A percentile compares a stretch with the other conserved stretches of the same genome.
phyloP scores from a whole-genome alignment of 495 filamentous ascomycete genomes.

The Aspergillus heteromorphus region DNA sequence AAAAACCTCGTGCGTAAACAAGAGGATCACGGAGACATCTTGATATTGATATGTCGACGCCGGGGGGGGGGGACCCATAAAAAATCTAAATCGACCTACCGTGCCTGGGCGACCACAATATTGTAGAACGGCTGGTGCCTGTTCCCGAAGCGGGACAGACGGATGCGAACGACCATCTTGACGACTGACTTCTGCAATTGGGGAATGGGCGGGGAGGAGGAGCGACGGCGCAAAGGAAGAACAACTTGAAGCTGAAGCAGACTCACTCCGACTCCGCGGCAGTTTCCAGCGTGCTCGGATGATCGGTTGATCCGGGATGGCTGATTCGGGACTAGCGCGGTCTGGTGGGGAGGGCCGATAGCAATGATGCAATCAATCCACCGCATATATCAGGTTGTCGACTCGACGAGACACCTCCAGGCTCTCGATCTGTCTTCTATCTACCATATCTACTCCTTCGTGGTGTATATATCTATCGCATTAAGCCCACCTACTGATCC shows the following conservation, averaged over 20 bases:
- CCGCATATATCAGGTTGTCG: not conserved
- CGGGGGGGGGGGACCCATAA: not conserved
- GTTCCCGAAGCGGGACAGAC: constrained; percentile 90
- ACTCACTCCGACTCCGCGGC: constrained; percentile 17
- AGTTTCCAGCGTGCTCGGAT: constrained; percentile 25
- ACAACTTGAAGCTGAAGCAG: constrained; percentile 7
- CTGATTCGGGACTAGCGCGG: constrained; percentile 26
- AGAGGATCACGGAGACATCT: not conserved
- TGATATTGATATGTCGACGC: constrained; percentile 2
- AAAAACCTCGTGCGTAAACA: constrained; percentile 36
- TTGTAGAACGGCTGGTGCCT: constrained; percentile 87
- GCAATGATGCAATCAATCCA: constrained; percentile 22
- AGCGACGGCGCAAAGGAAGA: constrained; percentile 1
- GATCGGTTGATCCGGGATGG: constrained; percentile 20
- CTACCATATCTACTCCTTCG: too few relatives aligned
- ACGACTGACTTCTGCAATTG: constrained; percentile 5
- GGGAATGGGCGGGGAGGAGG: constrained; percentile 2
- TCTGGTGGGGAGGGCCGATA: constrained; percentile 22
- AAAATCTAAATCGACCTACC: constrained; percentile 50
- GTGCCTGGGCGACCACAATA: constrained; percentile 92
- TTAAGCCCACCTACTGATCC: not conserved
- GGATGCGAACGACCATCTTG: constrained; percentile 87
- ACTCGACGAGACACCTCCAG: too few relatives aligned
- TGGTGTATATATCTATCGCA: too few relatives aligned
- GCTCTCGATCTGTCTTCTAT: too few relatives aligned